A percentile compares a stretch with the other conserved stretches of the same genome.
phyloP scores from a whole-genome alignment of 2,329 filamentous ascomycete genomes.

The Fusarium guadeloupense region DNA sequence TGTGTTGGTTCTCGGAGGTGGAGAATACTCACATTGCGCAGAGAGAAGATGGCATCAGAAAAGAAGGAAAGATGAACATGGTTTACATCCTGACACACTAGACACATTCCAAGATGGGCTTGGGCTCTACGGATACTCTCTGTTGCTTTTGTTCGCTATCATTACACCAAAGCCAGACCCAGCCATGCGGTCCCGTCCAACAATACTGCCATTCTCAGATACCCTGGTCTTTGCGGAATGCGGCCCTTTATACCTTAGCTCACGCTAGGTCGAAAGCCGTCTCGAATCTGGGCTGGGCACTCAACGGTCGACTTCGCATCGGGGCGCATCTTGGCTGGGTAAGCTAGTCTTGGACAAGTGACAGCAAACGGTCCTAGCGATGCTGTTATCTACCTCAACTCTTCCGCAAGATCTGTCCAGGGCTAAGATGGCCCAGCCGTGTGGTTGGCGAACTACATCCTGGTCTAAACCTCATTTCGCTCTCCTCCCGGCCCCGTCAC shows the following conservation, averaged over 20 bases:
- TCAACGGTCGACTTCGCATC: constrained; percentile 6
- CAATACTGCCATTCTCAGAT: background rate
- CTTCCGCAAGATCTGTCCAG: constrained; percentile 41
- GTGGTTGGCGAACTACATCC: constrained; percentile 41
- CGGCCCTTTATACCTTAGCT: constrained; percentile 37
- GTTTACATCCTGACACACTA: constrained; percentile 6
- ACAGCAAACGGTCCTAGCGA: constrained; percentile 25
- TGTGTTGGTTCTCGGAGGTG: constrained; percentile 32
- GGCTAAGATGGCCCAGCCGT: constrained; percentile 40
- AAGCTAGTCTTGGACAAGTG: constrained; percentile 5
- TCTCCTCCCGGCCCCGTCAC: constrained; percentile 43
- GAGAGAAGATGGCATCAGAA: constrained; percentile 31
- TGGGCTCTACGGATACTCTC: background rate
- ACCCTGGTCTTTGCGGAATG: constrained; percentile 28
- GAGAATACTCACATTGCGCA: constrained; percentile 15
- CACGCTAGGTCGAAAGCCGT: constrained; percentile 2
- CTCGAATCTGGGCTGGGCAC: constrained; percentile 27
- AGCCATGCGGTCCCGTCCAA: constrained; percentile 3
- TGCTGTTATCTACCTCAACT: constrained; percentile 36
- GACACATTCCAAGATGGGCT: constrained; percentile 4
- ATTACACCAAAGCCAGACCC: constrained; percentile 3
- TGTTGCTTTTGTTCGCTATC: constrained; percentile 2
- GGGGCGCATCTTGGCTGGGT: constrained; percentile 12
- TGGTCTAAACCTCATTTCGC: constrained; percentile 43
- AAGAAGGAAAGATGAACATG: constrained; percentile 20